Base-by-base conservation (phyloP, 495 filamentous ascomycete species). In the Amorphotheca resinae region DNA sequence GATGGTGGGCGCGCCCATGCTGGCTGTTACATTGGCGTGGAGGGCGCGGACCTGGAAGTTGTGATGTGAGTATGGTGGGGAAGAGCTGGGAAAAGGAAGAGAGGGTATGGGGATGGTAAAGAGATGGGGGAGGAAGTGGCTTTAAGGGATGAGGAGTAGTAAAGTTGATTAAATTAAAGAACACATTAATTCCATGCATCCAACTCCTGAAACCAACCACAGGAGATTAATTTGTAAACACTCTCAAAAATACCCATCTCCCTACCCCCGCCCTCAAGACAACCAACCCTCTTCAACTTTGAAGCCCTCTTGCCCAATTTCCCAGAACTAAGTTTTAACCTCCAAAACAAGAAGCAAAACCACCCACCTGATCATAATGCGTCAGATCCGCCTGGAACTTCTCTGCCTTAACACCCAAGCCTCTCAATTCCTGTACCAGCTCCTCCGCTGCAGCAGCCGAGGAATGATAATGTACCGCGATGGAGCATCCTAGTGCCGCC, bases 381-480 rank as follows among this genome's bases (percentile, higher is more conserved):
- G 40, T 46, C 33, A 51, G 22, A 36, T 51, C 49, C 25, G 49
- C 49, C 37, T 51, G 28, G 18, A 51, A 43, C 3, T 43, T 22
- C 11, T 42, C 22, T 1, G 40, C 44, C 44, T 23, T 32, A 20
- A 51, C 37, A 9, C 42, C 38, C 16, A 26, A 30, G 0, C n/a
- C 18, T 14, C 41, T 42, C 11, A 51, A 22, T 26, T 46, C 26
- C 14, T 26, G 16, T 8, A 43, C 31, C 5, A 46, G 21, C 6
- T 41, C 49, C 17, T 46, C 12, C 1, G 43, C 38, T 11, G n/a
- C 41, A 22, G 15, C 5, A 3, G 5, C 26, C 9, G 44, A 46
- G 5, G 49, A 51, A 22, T 51, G 23, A 30, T 51, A 51, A 36
- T 51, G 49, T 4, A 51, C 38, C 8, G 44, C 44, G 11, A 51